A percentile compares a stretch with the other conserved stretches of the same genome.
Conservation (phyloP, 495 filamentous ascomycete species). For the Gamarada debralockiae region DNA sequence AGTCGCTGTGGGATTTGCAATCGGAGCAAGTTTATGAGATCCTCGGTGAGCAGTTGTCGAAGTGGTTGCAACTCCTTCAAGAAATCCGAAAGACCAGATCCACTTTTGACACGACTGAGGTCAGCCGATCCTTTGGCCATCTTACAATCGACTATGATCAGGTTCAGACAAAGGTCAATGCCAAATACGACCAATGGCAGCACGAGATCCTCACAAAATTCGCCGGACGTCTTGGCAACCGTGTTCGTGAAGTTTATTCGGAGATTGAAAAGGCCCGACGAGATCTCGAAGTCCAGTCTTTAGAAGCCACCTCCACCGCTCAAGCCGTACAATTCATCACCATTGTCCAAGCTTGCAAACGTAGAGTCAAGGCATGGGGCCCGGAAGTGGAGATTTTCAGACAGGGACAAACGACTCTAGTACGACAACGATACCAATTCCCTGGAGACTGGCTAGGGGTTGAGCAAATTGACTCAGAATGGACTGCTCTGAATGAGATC, state of each 20-base stretch:
- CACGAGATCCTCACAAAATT: slow-evolving; percentile 94
- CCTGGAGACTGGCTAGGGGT: slow-evolving; percentile 89
- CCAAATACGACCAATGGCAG: slow-evolving; percentile 99
- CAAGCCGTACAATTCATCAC: slow-evolving; percentile 98
- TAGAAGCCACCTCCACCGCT: slow-evolving; percentile 89
- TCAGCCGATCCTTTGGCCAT: slow-evolving; percentile 85
- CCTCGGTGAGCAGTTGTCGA: slow-evolving; percentile 83
- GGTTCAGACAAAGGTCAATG: slow-evolving; percentile 95
- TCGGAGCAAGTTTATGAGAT: slow-evolving; percentile 90
- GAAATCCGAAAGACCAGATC: slow-evolving; percentile 90
- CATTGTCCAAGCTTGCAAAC: slow-evolving; percentile 90
- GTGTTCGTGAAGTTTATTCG: slow-evolving; percentile 82
- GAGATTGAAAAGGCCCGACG: slow-evolving; percentile 84
- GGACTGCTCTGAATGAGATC: slow-evolving; percentile 85
- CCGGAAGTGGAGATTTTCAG: slow-evolving; percentile 94
- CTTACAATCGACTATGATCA: slow-evolving; percentile 96
- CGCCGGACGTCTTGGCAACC: slow-evolving; percentile 79
- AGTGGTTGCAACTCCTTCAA: slow-evolving; percentile 91
- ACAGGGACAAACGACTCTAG: slow-evolving; percentile 86
- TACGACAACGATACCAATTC: slow-evolving; percentile 88
- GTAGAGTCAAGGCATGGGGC: slow-evolving; percentile 88
- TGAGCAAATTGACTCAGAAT: slow-evolving; percentile 90
- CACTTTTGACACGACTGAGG: slow-evolving; percentile 94
- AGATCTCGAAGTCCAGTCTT: slow-evolving; percentile 83
- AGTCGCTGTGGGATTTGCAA: slow-evolving; percentile 96